phyloP scores from a whole-genome alignment of 2,329 filamentous ascomycete genomes.

The Phialocephala sp. region DNA sequence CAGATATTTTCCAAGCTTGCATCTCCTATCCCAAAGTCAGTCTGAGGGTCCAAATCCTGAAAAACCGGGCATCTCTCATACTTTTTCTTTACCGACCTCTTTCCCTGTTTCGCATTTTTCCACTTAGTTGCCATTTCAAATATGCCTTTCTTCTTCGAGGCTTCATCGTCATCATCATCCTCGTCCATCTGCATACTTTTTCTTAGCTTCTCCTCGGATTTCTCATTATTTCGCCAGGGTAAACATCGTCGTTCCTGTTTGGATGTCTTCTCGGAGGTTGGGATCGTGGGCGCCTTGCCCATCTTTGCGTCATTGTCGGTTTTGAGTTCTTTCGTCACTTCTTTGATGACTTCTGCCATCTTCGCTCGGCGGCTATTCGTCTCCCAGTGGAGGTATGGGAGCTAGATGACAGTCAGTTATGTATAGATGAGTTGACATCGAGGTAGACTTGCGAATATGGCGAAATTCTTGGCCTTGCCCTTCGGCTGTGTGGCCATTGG shows the following conservation, averaged over 20 bases:
- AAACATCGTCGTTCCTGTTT: conserved; percentile 2
- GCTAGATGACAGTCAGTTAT: conserved; percentile 9
- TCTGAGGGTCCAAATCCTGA: background rate
- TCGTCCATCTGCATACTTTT: conserved; percentile 13
- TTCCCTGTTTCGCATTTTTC: conserved; percentile 14
- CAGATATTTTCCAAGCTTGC: conserved; percentile 29
- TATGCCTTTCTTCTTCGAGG: conserved; percentile 14
- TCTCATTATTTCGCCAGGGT: conserved; percentile 4
- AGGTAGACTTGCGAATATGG: conserved; percentile 30
- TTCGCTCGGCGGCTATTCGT: conserved; percentile 27
- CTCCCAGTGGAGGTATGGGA: conserved; percentile 42
- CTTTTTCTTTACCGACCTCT: conserved; percentile 2
- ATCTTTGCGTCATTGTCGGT: conserved; percentile 5
- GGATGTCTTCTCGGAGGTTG: background rate
- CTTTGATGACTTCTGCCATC: conserved; percentile 30
- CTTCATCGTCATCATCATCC: conserved; percentile 7
- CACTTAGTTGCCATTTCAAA: conserved; percentile 11
- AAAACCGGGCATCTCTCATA: background rate
- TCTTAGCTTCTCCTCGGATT: conserved; percentile 11
- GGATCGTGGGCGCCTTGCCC: background rate
- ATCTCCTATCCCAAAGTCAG: conserved; percentile 14
- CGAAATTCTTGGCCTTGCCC: conserved; percentile 24
- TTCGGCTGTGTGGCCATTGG: background rate
- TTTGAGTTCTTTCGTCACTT: conserved; percentile 15
- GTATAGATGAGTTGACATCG: conserved; percentile 8